Conservation (phyloP, 2,329 filamentous ascomycete species). For the Alternaria metachromatica region DNA sequence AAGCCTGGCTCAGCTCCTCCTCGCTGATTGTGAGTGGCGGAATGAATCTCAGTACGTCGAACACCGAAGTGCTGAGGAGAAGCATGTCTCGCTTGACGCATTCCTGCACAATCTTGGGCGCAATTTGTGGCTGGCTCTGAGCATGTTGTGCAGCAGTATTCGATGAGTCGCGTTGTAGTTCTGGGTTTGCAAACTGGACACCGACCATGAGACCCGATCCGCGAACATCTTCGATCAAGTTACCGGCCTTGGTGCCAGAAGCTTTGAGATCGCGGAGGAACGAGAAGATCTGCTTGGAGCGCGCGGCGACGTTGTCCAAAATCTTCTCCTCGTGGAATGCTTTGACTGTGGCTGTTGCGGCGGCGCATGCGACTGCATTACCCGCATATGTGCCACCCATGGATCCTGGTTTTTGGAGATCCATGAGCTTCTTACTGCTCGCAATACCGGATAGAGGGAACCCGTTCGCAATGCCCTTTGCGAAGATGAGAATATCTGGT, state of each 20-base stretch:
- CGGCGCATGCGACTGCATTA: constrained; percentile 39
- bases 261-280: constrained; percentile 33
- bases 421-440: constrained; percentile 35
- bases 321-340: constrained; percentile 37
- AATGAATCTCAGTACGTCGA: constrained; percentile 39
- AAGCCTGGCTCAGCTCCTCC: constrained; percentile 33
- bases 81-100: constrained; percentile 39
- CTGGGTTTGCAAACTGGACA: constrained; percentile 32
- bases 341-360: constrained; percentile 34
- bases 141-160: constrained; percentile 25
- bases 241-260: constrained; percentile 33
- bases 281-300: constrained; percentile 35
- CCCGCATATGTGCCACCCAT: constrained; percentile 42
- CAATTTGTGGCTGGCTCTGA: constrained; percentile 32
- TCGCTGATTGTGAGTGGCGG: constrained; percentile 38
- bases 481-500: constrained; percentile 54
- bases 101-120: constrained; percentile 35
- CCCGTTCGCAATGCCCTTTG: constrained; percentile 41
- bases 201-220: constrained; percentile 38
- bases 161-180: constrained; percentile 25
- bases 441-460: constrained; percentile 40
- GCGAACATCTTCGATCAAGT: constrained; percentile 37
- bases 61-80: constrained; percentile 38
- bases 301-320: constrained; percentile 35
- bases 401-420: constrained; percentile 36